Conservation (phyloP, 1,284 basidiomycete species). For the Irpex sp. region DNA sequence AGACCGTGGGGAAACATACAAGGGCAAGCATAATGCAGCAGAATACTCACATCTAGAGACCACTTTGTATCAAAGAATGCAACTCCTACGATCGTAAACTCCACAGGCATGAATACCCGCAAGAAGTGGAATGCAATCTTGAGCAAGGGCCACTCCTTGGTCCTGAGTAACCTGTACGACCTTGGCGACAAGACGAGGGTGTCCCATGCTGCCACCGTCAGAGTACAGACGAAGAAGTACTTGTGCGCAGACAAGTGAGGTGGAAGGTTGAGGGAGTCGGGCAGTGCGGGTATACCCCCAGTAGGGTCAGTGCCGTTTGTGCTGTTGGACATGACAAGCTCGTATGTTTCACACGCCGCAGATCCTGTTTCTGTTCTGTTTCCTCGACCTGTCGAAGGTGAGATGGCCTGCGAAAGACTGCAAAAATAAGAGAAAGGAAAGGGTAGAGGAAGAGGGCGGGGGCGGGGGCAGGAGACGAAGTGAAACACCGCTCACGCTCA, state of each 20-base stretch:
- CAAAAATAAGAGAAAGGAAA: background rate
- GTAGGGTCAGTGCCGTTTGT: constrained; percentile 3
- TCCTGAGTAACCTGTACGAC: constrained; percentile 63
- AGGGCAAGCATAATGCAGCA: background rate
- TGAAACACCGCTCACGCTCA: background rate
- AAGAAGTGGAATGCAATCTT: constrained; percentile 72
- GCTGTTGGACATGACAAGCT: constrained; percentile 19
- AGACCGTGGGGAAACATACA: background rate
- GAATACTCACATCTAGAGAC: constrained; percentile 40
- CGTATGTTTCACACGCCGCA: background rate
- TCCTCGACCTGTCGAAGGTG: background rate
- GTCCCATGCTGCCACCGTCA: constrained; percentile 83
- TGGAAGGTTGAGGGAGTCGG: constrained; percentile 58
- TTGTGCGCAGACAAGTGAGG: constrained; percentile 77
- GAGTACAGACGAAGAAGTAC: constrained; percentile 80
- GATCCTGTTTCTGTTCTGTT: background rate
- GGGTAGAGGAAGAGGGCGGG: background rate
- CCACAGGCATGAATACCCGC: constrained; percentile 66
- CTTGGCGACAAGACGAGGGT: constrained; percentile 74
- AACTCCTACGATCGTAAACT: constrained; percentile 71
- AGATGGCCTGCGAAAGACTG: background rate
- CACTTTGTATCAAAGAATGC: constrained; percentile 77
- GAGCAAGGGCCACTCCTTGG: constrained; percentile 68
- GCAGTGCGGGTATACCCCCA: constrained; percentile 26
- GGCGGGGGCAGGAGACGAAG: background rate